Base-by-base conservation (phyloP, 2,329 filamentous ascomycete genomes). In the Lasiodiplodia theobromae region DNA sequence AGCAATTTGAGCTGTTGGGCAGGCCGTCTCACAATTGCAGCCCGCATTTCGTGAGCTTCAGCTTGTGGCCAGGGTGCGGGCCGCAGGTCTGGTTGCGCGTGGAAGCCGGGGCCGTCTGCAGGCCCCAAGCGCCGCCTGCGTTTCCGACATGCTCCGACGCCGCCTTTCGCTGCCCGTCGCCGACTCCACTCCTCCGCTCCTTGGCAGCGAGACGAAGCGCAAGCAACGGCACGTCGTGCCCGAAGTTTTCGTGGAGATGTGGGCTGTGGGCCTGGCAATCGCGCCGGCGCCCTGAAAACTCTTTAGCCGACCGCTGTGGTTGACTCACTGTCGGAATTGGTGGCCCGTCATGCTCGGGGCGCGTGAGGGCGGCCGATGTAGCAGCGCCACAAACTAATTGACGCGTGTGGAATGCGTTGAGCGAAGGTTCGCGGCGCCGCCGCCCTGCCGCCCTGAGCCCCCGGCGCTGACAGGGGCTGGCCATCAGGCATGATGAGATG, bases 191-290 rank as follows among this genome's bases (percentile, higher is more conserved):
- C 60, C 60, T 64, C 60, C 60, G 38, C 60, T 64, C 28, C 60
- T 64, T 64, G 60, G 60, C 60, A 64, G 60, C 60, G 60, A 64
- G 60, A 64, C 58, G 58, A 51, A 63, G 58, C 58, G 58, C 58
- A 23, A 44, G 23, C 58, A 21, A 49, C 60, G 60, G 60, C 44
- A 52, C 57, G 28, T 63, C 28, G 58, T 63, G 58, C 34, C 58
- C 58, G 58, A 47, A 64, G 60, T 52, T 38, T 52, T 64, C 60
- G 60, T 64, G 60, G 60, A 52, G 60, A 64, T 16, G 47, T 52
- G 44, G 60, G 28, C 60, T 63, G 60, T 63, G 60, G 60, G 60
- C 60, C 60, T 40, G 40, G 14, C 18, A 31, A 4, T 10, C 25
- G 38, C 57, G 57, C 47, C 47, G 60, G 60, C 51, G 63, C 8